A percentile compares a stretch with the other conserved stretches of the same genome.
Conservation (phyloP, 208 protist genomes). For the Leishmania arabica region DNA sequence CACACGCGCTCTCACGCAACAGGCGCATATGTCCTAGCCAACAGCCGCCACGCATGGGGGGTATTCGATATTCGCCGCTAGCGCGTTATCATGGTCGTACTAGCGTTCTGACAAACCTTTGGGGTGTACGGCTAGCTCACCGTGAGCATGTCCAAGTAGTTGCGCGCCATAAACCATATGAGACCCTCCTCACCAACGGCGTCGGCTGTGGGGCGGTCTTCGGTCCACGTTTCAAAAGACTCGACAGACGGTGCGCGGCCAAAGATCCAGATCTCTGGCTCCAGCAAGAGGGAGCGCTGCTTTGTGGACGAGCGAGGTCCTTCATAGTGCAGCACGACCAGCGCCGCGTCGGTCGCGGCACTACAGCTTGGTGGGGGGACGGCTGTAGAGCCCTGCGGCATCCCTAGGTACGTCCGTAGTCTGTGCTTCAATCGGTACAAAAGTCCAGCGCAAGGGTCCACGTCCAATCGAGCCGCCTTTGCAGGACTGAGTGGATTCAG, state of each 20-base stretch:
- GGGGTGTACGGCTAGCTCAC: conserved; percentile 12
- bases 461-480: not conserved
- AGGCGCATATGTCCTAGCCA: too few relatives aligned
- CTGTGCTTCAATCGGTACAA: not conserved
- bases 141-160: conserved; percentile 80
- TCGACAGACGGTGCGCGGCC: conserved; percentile 62
- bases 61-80: too few relatives aligned
- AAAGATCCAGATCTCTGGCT: conserved; percentile 77
- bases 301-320: conserved; percentile 64
- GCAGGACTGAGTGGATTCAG: conserved; percentile 33
- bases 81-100: not conserved
- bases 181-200: conserved; percentile 60
- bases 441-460: not conserved
- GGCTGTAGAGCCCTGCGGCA: not conserved
- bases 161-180: conserved; percentile 69
- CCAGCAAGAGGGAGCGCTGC: conserved; percentile 70
- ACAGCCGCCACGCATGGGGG: too few relatives aligned
- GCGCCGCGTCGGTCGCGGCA: conserved; percentile 45
- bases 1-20: too few relatives aligned
- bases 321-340: conserved; percentile 89
- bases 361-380: not conserved
- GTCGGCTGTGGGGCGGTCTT: conserved; percentile 62
- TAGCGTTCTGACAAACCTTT: not conserved
- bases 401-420: not conserved
- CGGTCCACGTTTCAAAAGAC: conserved; percentile 68